Base-by-base conservation (phyloP, 169 alveolate species). In the Plasmodium adleri region DNA sequence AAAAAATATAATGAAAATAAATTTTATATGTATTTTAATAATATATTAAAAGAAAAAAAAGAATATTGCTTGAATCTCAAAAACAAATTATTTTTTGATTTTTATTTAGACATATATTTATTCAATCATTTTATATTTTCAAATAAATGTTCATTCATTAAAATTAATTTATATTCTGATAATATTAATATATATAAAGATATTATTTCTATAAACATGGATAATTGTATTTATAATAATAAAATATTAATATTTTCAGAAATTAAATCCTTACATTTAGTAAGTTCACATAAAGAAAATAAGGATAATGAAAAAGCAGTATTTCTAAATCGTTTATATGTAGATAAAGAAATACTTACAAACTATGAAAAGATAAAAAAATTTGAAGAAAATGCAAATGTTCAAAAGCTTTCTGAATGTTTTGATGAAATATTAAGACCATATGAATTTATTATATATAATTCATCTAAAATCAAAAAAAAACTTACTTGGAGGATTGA, bases 401-500 rank as follows among this genome's bases (percentile, higher is more conserved):
- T 68, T 28, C 71, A 56, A 58, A 67, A 68, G 58, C 56, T 80
- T 68, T 68, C 74, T 72, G 43, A 66, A 32, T 80, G 83, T 43
- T 80, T 80, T 80, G 66, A 80, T 43, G 73, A 66, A 68, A 68
- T 80, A 68, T 68, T 80, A 68, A 80, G 70, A 52, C 90, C 90
- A 28, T 59, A 15, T 47, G 83, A 80, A 54, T 10, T 80, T 59
- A 49, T 22, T 22, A 32, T 80, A 43, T 58, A 24, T n/a, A 80
- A 80, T 32, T 80, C 90, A 10, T 62, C 59, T 20, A 68, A 68
- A 54, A 32, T 80, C 17, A 20, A 56, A 50, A 80, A 80, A 80
- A 80, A n/a, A 8, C 49, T 80, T 60, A 71, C 54, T 3, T 80
- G 68, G 22, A 80, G 4, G 43, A 68, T 80, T 50, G 13, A 52